These are phyloP conservation scores for Cutaneotrichosporon cutaneum DNA, from an alignment of 1,284 basidiomycete genomes.

Conservation along the genomic window DNA sequence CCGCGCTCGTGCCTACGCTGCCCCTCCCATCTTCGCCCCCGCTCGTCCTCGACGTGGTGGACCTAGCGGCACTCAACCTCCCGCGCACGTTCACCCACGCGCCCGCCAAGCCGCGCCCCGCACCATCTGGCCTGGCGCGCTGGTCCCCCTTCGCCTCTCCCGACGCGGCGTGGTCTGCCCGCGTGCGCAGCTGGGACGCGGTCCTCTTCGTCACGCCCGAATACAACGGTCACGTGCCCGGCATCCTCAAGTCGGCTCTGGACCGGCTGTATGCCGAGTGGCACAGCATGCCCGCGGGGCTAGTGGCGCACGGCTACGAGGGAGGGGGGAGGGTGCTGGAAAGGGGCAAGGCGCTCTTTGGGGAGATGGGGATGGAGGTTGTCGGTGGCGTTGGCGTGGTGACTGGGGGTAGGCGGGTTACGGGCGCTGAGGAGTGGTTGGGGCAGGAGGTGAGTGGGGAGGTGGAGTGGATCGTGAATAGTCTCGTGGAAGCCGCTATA, in stretches of 20 bases:
- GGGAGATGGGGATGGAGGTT: not conserved
- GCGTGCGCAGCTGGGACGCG: conserved; percentile 1
- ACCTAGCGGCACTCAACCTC: not conserved
- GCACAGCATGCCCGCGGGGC: not conserved
- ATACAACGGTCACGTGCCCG: not conserved
- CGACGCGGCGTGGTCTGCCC: not conserved
- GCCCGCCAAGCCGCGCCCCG: not conserved
- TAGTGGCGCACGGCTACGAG: not conserved
- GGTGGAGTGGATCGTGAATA: not conserved
- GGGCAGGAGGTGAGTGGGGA: not conserved
- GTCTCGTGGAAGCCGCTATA: not conserved
- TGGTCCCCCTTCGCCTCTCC: not conserved
- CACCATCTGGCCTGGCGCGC: not conserved
- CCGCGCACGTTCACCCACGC: not conserved
- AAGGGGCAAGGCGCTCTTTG: not conserved
- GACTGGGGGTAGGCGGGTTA: not conserved
- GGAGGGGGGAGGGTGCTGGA: not conserved
- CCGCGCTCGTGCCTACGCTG: not conserved
- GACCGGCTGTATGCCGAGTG: not conserved
- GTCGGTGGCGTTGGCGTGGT: not conserved
- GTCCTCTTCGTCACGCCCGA: conserved; percentile 1
- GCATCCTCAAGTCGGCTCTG: not conserved
- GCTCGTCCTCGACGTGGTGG: not conserved
- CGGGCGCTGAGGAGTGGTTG: not conserved
- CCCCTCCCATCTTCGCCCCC: not conserved